Evolutionary conservation across 1,284 basidiomycete species (phyloP), one percentile per base, ranked within the genome.

Genomic region (Rhodotorula glutinis): DNA sequence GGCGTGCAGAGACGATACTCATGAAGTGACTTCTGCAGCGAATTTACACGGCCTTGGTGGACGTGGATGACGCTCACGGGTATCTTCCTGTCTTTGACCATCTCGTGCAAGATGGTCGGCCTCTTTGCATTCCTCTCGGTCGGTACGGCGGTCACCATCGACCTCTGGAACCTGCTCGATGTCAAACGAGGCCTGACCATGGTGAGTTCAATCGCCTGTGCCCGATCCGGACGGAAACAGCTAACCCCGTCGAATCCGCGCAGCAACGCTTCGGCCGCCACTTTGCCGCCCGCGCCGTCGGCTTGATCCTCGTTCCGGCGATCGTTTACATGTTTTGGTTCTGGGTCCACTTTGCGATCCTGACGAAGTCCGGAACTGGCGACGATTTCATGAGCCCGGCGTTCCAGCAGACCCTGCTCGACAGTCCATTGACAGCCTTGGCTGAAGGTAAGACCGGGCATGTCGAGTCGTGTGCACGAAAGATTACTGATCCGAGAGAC

Each of bases 51-150:
- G 0, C 85, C 87, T 70, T 99, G 96, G 96, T 98, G 94, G 92
- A 84, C 84, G 55, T 99, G 96, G 96, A 83, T 98, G 53, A 78
- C 90, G 47, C 84, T 89, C 2, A 98, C 96, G 1, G 96, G 96
- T 44, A 83, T 90, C 57, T 92, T 89, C 78, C 90, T 99, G 83
- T 92, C 93, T 41, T 90, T 92, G 78, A 93, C 94, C 4, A 90
- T 97, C 83, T 92, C 91, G 25, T 96, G 95, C 79, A 99, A 99
- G 81, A 95, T 98, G 82, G 97, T 98, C 74, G 96, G 96, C 58
- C 83, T 98, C 63, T 84, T 99, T 70, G 94, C 92, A 1, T 97
- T 98, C 69, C 73, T 87, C 55, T 87, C 91, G 25, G 87, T 99
- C 72, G 96, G 96, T 1, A 83, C 88, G 47, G 95, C 95, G 7